These are phyloP conservation scores for Rhodotorula sp. DNA, from an alignment of 1,284 basidiomycete genomes.

Conservation along the genomic window DNA sequence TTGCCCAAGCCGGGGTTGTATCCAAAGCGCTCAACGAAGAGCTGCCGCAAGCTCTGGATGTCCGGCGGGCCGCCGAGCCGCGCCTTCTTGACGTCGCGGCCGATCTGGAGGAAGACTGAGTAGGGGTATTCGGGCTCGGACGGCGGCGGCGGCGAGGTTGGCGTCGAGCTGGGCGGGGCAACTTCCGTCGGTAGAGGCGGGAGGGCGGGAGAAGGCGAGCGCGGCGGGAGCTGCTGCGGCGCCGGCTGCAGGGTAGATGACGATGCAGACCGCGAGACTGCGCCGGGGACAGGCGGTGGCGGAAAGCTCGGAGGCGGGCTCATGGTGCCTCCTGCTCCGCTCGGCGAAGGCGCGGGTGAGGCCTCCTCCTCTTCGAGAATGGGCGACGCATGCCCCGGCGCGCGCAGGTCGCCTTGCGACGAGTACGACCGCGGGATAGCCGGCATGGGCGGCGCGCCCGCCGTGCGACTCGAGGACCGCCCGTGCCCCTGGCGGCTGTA, in stretches of 20 bases:
- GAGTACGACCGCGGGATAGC: constrained; percentile 26
- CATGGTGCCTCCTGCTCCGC: not conserved
- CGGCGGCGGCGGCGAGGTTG: not conserved
- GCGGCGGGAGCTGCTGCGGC: not conserved
- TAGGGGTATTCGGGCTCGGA: constrained; percentile 52
- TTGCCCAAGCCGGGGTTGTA: constrained; percentile 77
- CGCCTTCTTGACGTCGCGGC: constrained; percentile 87
- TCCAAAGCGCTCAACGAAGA: constrained; percentile 94
- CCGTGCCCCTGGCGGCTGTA: not conserved
- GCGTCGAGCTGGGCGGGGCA: not conserved
- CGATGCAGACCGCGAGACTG: not conserved
- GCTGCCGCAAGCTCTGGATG: constrained; percentile 70
- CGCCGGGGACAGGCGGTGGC: not conserved
- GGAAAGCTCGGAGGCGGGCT: constrained; percentile 25
- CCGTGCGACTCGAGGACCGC: not conserved
- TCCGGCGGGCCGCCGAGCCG: constrained; percentile 63
- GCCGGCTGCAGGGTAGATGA: not conserved
- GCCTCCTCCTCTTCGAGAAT: constrained; percentile 27
- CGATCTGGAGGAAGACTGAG: constrained; percentile 84
- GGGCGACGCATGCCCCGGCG: not conserved
- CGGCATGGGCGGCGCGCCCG: constrained; percentile 12
- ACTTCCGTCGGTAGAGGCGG: not conserved
- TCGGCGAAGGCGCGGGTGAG: not conserved
- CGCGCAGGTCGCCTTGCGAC: not conserved
- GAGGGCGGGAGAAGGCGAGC: not conserved